Evolutionary conservation across 139 green algal genomes (phyloP).

Genomic region (Asterochloris erici): DNA sequence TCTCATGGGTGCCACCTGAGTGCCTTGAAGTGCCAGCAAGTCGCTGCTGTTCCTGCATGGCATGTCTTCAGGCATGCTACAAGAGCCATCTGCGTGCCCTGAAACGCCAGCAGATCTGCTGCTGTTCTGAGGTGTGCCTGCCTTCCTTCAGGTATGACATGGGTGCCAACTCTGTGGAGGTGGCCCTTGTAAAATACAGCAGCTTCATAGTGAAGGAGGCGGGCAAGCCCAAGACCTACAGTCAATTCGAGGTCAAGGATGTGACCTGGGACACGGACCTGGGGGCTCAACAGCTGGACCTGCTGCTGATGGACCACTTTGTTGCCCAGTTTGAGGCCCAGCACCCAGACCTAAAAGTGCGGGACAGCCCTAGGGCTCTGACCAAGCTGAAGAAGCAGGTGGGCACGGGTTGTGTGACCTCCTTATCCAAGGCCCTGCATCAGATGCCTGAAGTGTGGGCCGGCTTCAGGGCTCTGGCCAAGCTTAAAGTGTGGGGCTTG

Average conservation of each 20-base stretch:
- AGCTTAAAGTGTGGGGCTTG: too few species aligned
- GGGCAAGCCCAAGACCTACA: conserved; percentile 58
- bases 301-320: conserved; percentile 87
- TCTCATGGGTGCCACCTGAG: too few species aligned
- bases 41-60: too few species aligned
- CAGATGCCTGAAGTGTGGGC: too few species aligned
- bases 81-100: too few species aligned
- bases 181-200: conserved; percentile 68
- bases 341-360: conserved; percentile 53
- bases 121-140: neutral
- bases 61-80: too few species aligned
- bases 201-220: conserved; percentile 68
- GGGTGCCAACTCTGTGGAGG: conserved; percentile 71
- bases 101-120: neutral
- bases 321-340: conserved; percentile 77
- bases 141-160: conserved; percentile 75
- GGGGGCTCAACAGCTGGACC: conserved; percentile 83
- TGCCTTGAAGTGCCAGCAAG: too few species aligned
- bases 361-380: conserved; percentile 66
- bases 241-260: conserved; percentile 91
- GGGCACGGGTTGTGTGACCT: neutral
- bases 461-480: too few species aligned
- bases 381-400: conserved; percentile 84
- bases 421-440: too few species aligned
- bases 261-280: conserved; percentile 80